Base-by-base conservation (phyloP, 805 yeast genomes). In the Pichia eremophila region DNA sequence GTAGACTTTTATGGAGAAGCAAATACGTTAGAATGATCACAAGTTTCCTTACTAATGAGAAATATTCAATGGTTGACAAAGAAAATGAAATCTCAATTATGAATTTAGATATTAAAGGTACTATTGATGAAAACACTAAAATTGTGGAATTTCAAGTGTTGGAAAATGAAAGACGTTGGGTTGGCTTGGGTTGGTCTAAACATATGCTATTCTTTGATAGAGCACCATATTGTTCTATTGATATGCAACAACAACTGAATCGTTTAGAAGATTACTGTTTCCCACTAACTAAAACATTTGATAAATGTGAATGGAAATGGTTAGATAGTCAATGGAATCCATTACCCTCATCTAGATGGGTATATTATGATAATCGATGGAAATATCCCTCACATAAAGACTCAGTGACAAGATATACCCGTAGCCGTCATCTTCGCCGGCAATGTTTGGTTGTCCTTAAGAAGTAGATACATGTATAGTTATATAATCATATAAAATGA, bases 161-260 rank as follows among this genome's bases (percentile, higher is more conserved):
- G 37, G 81, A 80, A 54, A 75, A 79, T 53, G 79, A 80, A 57
- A 66, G 86, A 54, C 63, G 83, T 42, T 78, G 84, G 83, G 35
- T 79, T 4, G 83, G 81, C 0, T 50, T 79, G 17, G 85, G 84
- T 8, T 79, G 84, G 84, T 61, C 73, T 37, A 67, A 69, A 43
- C 62, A 65, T 17, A 57, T 78, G 36, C 54, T 78, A 5, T 83
- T 84, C 2, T 66, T 69, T 47, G 85, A 79, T 51, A 55, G 83
- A 27, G 55, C 76, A 1, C 64, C 68, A 18, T 79, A 64, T 54
- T 75, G 81, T 39, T 71, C 69, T 49, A 72, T 64, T 28, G 59
- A 67, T 14, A 63, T 64, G 10, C 60, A 57, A 47, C 53, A 61
- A 48, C 51, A 64, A 25, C 54, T 61, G 39, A 43, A 62, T 38